These are phyloP conservation scores for Phytophthora pinifolia DNA, from an alignment of 352 stramenopile species.

Conservation along the genomic window DNA sequence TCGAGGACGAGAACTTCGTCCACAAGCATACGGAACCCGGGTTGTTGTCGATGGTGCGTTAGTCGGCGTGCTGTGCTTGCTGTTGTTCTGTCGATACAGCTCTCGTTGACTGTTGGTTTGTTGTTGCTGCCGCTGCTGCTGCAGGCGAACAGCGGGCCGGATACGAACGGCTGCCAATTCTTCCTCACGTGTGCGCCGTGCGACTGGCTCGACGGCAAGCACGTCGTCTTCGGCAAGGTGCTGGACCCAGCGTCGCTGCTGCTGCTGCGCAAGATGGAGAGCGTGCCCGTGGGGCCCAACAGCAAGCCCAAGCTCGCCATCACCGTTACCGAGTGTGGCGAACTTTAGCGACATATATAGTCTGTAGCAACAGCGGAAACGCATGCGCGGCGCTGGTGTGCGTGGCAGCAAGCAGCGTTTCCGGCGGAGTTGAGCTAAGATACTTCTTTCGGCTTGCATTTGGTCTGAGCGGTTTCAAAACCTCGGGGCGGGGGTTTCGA, in stretches of 20 bases:
- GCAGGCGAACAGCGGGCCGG: conserved; percentile 92
- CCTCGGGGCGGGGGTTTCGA: conserved; percentile 18
- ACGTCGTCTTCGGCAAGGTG: conserved; percentile 96
- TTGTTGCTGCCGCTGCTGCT: not conserved
- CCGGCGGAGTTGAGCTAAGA: not conserved
- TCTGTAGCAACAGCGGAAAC: too few species aligned
- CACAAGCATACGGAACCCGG: conserved; percentile 84
- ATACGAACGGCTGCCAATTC: conserved; percentile 95
- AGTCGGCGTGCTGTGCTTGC: not conserved
- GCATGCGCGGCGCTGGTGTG: too few species aligned
- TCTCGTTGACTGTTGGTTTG: not conserved
- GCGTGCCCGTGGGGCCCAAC: conserved; percentile 77
- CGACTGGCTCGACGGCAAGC: conserved; percentile 96
- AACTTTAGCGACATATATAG: conserved; percentile 53
- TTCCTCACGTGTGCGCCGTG: conserved; percentile 94
- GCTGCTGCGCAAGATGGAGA: conserved; percentile 91
- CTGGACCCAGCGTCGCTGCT: conserved; percentile 86
- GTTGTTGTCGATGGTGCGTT: conserved; percentile 77
- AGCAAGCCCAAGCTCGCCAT: conserved; percentile 90
- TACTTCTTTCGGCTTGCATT: too few species aligned
- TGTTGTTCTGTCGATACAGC: not conserved
- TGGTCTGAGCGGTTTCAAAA: conserved; percentile 10
- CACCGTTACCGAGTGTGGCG: conserved; percentile 87
- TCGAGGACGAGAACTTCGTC: conserved; percentile 80
- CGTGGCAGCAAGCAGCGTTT: not conserved